Conservation (phyloP, 805 yeast species). For the Saturnispora hagleri region DNA sequence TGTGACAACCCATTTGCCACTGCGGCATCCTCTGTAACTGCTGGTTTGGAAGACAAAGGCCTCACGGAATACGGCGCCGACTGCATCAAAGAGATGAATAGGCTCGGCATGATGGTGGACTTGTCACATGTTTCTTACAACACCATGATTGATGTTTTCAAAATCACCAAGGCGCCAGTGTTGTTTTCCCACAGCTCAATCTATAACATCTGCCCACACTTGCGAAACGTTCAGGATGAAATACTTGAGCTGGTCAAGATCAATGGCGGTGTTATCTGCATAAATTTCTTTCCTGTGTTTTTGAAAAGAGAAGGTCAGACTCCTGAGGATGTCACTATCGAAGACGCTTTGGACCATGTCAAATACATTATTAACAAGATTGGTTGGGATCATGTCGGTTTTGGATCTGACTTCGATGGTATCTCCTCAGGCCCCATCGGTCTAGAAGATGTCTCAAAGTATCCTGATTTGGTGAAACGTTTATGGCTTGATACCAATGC, state of each 20-base stretch:
- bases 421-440: conserved; percentile 38
- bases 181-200: conserved; percentile 45
- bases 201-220: conserved; percentile 31
- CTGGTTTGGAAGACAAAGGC: conserved; percentile 38
- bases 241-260: conserved; percentile 31
- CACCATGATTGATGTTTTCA: conserved; percentile 39
- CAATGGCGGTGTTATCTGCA: conserved; percentile 42
- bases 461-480: conserved; percentile 37
- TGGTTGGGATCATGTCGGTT: conserved; percentile 47
- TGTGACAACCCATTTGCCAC: conserved; percentile 52
- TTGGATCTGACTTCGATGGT: conserved; percentile 50
- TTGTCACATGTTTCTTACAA: conserved; percentile 42
- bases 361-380: conserved; percentile 34
- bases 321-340: conserved; percentile 33
- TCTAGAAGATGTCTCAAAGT: conserved; percentile 47
- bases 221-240: conserved; percentile 42
- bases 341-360: conserved; percentile 41
- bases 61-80: conserved; percentile 33
- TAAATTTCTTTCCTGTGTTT: conserved; percentile 39
- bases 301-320: conserved; percentile 21
- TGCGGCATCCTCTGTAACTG: conserved; percentile 40
- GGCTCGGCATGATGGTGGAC: conserved; percentile 47
- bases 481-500: conserved; percentile 29
- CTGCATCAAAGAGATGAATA: conserved; percentile 41
- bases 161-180: conserved; percentile 37